Evolutionary conservation across 768 basidiomycete genomes (phyloP), one percentile per base, ranked within the genome.

Genomic region (Dacryopinax spathularia): DNA sequence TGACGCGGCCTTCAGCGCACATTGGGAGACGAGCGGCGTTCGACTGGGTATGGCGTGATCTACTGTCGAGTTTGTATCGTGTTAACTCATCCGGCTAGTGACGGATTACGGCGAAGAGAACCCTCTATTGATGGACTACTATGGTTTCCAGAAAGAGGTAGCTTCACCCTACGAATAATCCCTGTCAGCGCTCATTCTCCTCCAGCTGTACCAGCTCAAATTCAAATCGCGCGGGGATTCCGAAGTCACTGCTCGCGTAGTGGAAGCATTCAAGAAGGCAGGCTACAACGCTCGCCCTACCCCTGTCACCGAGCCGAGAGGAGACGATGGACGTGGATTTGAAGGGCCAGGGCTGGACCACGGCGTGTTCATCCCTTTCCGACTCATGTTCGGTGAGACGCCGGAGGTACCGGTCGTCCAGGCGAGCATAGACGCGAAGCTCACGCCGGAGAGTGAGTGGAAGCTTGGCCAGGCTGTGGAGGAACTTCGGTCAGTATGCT

Each of bases 341-440:
- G 56, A 68, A 48, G 85, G 84, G 0, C 81, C 85, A 0, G 88
- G 87, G 5, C 73, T 89, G 0, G 87, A 89, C 69, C 87, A 89
- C 68, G 89, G 88, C 25, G 87, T 89, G 44, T 90, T 89, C 70
- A 76, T 91, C 13, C 89, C 89, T 1, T 88, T 90, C 77, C 77
- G 79, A 44, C 70, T 85, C 65, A 90, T 90, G 88, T 89, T 90
- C 68, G 85, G 86, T 6, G 80, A 84, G 56, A 79, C 80, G 56
- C 77, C 70, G 27, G 77, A 79, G 4, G 74, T 90, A 18, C 89
- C 89, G 1, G 79, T 90, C 68, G 81, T 89, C 20, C 80, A 89
- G 73, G 84, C 82, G 1, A 84, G 83, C 34, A 84, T 89, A 61
- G 84, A 88, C 66, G 75, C 77, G 10, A 81, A 76, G 64, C 68